phyloP scores from a whole-genome alignment of 2,329 filamentous ascomycete species.

The Claviceps sp. region DNA sequence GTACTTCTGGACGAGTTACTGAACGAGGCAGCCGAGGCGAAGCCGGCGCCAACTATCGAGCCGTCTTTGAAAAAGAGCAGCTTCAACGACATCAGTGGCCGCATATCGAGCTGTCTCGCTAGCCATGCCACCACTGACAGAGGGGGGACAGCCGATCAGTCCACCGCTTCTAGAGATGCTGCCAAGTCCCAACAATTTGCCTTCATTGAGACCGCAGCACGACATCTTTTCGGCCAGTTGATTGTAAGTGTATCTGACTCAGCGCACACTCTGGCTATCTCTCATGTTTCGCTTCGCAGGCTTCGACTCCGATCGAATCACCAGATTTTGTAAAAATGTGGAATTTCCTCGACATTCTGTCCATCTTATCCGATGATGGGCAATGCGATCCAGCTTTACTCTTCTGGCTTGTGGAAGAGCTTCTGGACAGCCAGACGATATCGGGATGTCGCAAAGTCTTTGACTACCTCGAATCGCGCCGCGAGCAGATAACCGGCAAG shows the following conservation, averaged over 20 bases:
- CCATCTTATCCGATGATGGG: conserved; percentile 72
- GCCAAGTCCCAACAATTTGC: conserved; percentile 42
- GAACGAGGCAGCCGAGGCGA: conserved; percentile 42
- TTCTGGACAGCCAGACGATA: conserved; percentile 92
- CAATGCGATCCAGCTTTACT: conserved; percentile 66
- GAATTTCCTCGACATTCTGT: conserved; percentile 89
- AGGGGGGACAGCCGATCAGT: conserved; percentile 9
- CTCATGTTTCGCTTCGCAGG: conserved; percentile 30
- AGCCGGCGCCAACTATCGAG: conserved; percentile 51
- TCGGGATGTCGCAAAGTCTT: conserved; percentile 83
- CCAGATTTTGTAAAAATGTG: conserved; percentile 73
- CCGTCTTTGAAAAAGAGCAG: conserved; percentile 61
- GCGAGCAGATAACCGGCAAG: conserved; percentile 72
- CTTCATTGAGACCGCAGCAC: conserved; percentile 71
- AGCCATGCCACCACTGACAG: conserved; percentile 15
- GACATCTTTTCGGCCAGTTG: conserved; percentile 65
- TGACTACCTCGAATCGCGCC: conserved; percentile 84
- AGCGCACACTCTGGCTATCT: background rate
- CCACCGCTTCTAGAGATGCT: conserved; percentile 25
- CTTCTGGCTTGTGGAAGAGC: conserved; percentile 85
- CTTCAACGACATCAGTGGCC: conserved; percentile 35
- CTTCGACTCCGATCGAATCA: conserved; percentile 61
- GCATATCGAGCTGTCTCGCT: conserved; percentile 25
- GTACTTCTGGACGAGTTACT: conserved; percentile 44
- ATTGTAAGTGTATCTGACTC: conserved; percentile 47